Conservation (phyloP, 2,329 filamentous ascomycete species). For the Mycosphaerella arachidis region DNA sequence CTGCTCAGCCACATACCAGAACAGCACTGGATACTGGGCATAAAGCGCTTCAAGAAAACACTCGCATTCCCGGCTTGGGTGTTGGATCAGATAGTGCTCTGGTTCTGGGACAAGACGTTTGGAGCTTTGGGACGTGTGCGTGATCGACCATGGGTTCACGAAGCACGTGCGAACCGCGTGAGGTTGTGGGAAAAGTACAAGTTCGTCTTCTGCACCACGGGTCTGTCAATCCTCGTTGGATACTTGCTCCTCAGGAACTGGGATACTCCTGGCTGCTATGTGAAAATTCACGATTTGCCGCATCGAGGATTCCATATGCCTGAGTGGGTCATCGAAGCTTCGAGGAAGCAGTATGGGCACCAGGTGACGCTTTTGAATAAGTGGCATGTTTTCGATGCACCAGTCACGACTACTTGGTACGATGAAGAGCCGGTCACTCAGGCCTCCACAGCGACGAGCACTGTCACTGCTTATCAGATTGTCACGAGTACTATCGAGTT, state of each 20-base stretch:
- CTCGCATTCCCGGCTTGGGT: too few species aligned
- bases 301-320: background rate
- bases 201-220: too few species aligned
- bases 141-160: too few species aligned
- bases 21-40: too few species aligned
- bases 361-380: background rate
- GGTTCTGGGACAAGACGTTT: too few species aligned
- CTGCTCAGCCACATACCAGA: too few species aligned
- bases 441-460: background rate
- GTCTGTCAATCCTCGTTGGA: background rate
- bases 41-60: too few species aligned
- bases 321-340: background rate
- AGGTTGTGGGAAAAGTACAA: too few species aligned
- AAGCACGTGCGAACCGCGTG: too few species aligned
- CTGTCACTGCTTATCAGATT: background rate
- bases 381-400: background rate
- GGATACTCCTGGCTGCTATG: background rate
- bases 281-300: background rate
- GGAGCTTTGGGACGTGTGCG: too few species aligned
- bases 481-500: background rate
- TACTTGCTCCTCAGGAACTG: background rate
- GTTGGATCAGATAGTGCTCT: too few species aligned
- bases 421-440: background rate
- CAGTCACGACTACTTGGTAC: background rate
- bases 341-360: background rate